A percentile compares a stretch with the other conserved stretches of the same genome.
phyloP scores from a whole-genome alignment of 768 basidiomycete genomes.

The Arthromyces matolae region DNA sequence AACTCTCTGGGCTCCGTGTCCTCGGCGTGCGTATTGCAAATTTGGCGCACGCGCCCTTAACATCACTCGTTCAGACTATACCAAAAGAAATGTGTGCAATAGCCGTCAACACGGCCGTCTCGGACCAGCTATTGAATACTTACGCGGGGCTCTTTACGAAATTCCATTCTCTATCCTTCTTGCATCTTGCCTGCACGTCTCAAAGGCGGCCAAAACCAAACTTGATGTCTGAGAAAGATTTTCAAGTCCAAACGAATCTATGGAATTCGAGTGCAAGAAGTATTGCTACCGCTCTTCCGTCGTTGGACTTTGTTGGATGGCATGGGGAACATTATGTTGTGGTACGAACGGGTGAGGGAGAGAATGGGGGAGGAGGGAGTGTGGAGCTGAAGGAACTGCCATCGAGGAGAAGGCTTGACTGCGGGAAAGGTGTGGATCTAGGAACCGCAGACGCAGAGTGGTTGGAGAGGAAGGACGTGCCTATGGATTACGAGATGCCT shows the following conservation, averaged over 20 bases:
- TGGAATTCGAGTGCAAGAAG: conserved; percentile 50
- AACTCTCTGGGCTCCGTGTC: conserved; percentile 48
- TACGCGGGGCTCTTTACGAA: conserved; percentile 45
- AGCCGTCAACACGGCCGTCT: conserved; percentile 46
- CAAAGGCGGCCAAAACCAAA: conserved; percentile 53
- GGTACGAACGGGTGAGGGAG: conserved; percentile 32
- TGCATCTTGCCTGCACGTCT: conserved; percentile 51
- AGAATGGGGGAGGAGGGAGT: conserved; percentile 8
- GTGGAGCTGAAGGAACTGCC: conserved; percentile 61
- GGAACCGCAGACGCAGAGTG: conserved; percentile 60
- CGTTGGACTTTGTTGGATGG: conserved; percentile 69
- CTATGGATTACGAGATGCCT: conserved; percentile 69
- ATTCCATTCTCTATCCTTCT: conserved; percentile 52
- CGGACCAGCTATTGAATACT: conserved; percentile 49
- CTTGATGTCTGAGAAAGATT: conserved; percentile 57
- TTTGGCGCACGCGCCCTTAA: conserved; percentile 35
- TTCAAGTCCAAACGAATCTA: conserved; percentile 50
- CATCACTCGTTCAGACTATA: conserved; percentile 36
- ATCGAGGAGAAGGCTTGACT: conserved; percentile 52
- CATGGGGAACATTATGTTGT: conserved; percentile 70
- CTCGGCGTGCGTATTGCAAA: conserved; percentile 56
- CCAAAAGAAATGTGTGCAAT: conserved; percentile 51
- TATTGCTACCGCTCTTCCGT: conserved; percentile 47
- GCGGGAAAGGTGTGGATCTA: conserved; percentile 63
- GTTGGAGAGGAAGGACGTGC: conserved; percentile 72